A percentile compares a stretch with the other conserved stretches of the same genome.
phyloP scores from a whole-genome alignment of 495 filamentous ascomycete species.

The Cercophora sp. region DNA sequence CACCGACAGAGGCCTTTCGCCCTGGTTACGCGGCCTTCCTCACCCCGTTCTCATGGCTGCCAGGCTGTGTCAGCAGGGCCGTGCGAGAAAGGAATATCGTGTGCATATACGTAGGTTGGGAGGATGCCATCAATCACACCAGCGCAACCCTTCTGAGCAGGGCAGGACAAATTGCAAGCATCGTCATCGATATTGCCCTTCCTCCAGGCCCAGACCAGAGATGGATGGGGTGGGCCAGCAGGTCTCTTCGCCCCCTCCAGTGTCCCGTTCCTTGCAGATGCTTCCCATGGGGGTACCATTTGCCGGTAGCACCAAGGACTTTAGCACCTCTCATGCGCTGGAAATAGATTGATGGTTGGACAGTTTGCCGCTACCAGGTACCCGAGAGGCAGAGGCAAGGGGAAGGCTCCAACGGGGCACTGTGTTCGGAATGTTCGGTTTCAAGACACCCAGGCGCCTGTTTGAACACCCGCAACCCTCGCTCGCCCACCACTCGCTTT shows the following conservation, averaged over 20 bases:
- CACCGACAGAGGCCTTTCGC: not conserved
- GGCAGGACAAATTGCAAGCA: constrained; percentile 19
- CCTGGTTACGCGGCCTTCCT: constrained; percentile 4
- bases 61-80: not conserved
- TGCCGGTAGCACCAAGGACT: constrained; percentile 6
- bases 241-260: too few relatives aligned
- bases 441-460: constrained; percentile 7
- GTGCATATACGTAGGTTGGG: too few relatives aligned
- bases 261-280: constrained; percentile 12
- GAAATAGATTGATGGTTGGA: constrained; percentile 21
- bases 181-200: constrained; percentile 20
- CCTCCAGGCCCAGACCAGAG: too few relatives aligned
- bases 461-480: too few relatives aligned
- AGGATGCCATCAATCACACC: too few relatives aligned
- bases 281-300: not conserved
- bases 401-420: constrained; percentile 2
- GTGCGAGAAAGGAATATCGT: not conserved
- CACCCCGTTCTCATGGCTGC: not conserved
- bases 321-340: constrained; percentile 16
- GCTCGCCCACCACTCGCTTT: too few relatives aligned
- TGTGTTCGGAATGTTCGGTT: constrained; percentile 20
- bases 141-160: constrained; percentile 13
- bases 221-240: not conserved
- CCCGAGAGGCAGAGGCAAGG: constrained; percentile 7
- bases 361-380: constrained; percentile 5